Evolutionary conservation across 2,329 filamentous ascomycete genomes (phyloP).

Genomic region (Sarocladium oryzae): DNA sequence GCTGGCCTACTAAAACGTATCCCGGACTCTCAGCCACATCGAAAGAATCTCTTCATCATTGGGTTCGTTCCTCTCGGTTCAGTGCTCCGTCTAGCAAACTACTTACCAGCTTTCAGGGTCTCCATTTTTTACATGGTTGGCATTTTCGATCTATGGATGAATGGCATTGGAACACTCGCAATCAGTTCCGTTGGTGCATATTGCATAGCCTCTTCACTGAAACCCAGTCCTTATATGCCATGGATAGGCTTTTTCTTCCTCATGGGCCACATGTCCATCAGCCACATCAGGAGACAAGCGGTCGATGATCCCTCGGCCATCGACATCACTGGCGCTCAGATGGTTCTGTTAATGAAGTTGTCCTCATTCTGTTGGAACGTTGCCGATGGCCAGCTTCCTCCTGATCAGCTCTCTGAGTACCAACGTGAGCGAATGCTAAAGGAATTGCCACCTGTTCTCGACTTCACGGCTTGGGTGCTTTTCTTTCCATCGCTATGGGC

Average conservation of each 20-base stretch:
- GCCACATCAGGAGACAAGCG: constrained; percentile 76
- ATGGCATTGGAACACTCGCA: constrained; percentile 69
- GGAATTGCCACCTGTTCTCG: constrained; percentile 66
- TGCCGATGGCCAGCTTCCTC: constrained; percentile 78
- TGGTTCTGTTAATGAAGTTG: constrained; percentile 98
- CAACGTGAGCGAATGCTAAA: constrained; percentile 77
- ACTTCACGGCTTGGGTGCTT: constrained; percentile 85
- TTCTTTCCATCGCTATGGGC: constrained; percentile 91
- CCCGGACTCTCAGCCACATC: constrained; percentile 73
- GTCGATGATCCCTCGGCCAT: constrained; percentile 58
- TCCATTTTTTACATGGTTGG: constrained; percentile 89
- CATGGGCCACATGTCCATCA: constrained; percentile 92
- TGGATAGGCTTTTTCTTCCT: constrained; percentile 92
- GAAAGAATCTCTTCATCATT: constrained; percentile 86
- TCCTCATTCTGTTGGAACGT: constrained; percentile 97
- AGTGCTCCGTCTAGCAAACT: too few relatives aligned
- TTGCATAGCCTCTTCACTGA: constrained; percentile 72
- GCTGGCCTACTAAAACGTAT: constrained; percentile 84
- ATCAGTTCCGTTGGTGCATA: constrained; percentile 78
- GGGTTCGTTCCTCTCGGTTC: constrained; percentile 47
- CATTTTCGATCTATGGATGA: constrained; percentile 80
- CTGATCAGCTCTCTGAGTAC: constrained; percentile 73
- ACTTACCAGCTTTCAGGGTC: constrained; percentile 53
- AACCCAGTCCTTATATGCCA: constrained; percentile 84
- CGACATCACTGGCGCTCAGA: constrained; percentile 93